Base-by-base conservation (phyloP, 805 yeast species). In the Candida maris region DNA sequence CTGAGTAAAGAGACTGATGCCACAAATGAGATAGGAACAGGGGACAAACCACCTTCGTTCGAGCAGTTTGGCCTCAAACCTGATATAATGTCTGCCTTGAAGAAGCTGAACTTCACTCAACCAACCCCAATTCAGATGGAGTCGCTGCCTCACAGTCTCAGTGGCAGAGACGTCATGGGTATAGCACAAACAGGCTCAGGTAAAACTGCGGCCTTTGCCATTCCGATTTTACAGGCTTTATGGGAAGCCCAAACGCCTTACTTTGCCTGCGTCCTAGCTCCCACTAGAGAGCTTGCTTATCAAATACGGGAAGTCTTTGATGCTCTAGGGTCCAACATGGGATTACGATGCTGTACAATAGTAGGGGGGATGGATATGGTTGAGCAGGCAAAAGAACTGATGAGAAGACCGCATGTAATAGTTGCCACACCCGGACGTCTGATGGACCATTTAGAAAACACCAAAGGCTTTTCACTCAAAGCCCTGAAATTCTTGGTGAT, bases 341-440 rank as follows among this genome's bases (percentile, higher is more conserved):
- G 97, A 2, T 74, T 91, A n/a, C 72, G 95, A 52, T 72, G 91
- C 16, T 80, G 80, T 3, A 88, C 95, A 39, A 76, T 91, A 45
- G 96, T 93, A 24, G 98, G 98, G 50, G 98, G 98, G 44, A 89
- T 93, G 91, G 96, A 87, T 57, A 84, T 85, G 85, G 87, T 93
- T 93, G 95, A 88, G 49, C 98, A 91, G 63, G 93, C 97, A 0
- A 74, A 95, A 43, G 96, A 93, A 46, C 70, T 91, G 51, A 84
- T 86, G 83, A 76, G 93, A 49, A 88, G 86, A 52, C 98, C 98
- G 3, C 98, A 91, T 56, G 75, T 91, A 30, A 75, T 91, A 38
- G 95, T 91, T 43, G 97, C 97, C 15, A 93, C 98, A 0, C 97
- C 98, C 0, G 74, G 74, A 27, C 71, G 96, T 60, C 67, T 89